phyloP scores from a whole-genome alignment of 805 yeast species.

The Metschnikowia baotianmanensis region DNA sequence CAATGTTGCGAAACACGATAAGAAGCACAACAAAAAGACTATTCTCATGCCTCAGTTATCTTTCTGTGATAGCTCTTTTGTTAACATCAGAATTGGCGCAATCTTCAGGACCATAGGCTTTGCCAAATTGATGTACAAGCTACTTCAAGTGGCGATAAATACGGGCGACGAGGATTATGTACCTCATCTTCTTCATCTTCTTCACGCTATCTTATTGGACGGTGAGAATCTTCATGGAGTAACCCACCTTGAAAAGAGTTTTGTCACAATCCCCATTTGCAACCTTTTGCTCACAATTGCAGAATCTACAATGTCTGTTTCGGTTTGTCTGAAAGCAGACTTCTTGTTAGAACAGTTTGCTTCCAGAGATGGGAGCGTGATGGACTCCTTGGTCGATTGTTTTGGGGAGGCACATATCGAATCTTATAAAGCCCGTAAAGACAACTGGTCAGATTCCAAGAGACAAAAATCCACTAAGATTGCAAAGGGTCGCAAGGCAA shows the following conservation, averaged over 20 bases:
- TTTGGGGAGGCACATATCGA: constrained; percentile 57
- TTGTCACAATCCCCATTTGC: constrained; percentile 55
- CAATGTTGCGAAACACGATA: constrained; percentile 38
- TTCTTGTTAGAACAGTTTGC: constrained; percentile 51
- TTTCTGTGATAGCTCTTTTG: constrained; percentile 30
- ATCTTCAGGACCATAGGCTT: constrained; percentile 52
- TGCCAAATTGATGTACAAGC: constrained; percentile 55
- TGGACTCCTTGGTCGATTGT: constrained; percentile 50
- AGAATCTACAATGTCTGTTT: constrained; percentile 49
- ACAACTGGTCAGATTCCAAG: constrained; percentile 46
- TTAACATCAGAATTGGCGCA: constrained; percentile 41
- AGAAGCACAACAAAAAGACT: constrained; percentile 39
- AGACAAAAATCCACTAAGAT: constrained; percentile 51
- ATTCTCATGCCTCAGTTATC: constrained; percentile 48
- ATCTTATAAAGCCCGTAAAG: constrained; percentile 47
- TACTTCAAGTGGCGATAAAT: constrained; percentile 53
- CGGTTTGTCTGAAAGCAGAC: constrained; percentile 54
- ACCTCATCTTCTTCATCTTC: constrained; percentile 60
- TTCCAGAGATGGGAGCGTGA: constrained; percentile 45
- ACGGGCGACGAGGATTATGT: constrained; percentile 52
- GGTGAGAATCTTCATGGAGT: constrained; percentile 43
- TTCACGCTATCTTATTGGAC: constrained; percentile 63
- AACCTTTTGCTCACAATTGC: constrained; percentile 52
- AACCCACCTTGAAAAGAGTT: constrained; percentile 40
- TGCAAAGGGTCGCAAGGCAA: constrained; percentile 63